Base-by-base conservation (phyloP, 441 rosid species). In the Hura crepitans region DNA sequence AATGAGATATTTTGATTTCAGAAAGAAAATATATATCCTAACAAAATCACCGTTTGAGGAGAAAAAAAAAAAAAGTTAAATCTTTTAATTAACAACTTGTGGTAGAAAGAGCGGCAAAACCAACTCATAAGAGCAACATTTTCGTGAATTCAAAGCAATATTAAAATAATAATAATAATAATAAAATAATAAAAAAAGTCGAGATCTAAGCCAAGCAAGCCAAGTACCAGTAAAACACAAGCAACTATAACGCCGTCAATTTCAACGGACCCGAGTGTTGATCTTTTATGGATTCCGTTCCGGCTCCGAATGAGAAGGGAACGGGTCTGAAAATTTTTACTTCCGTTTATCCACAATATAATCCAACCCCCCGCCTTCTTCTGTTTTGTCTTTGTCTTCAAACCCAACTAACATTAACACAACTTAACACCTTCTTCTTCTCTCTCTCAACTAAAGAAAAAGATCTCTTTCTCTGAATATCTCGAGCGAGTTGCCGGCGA, bases 401-500 rank as follows among this genome's bases (percentile, higher is more conserved):
- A 68, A 72, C 27, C 68, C 57, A 62, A 80, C 81, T 77, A 83
- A 80, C 84, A 55, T 70, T 25, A 60, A 17, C 47, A 64, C 31
- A 67, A 61, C 59, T 68, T 66, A 51, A 66, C 72, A 68, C 13
- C 69, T 10, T 37, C 39, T 54, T 18, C 22, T 47, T 33, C 43
- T 58, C 62, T 62, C 66, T 55, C 33, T 37, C 62, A 1, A 15
- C 6, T 33, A 49, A 30, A 3, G 18, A 50, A n/a, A 30, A 58
- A 31, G n/a, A 15, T 43, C 53, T 49, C 72, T 58, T 33, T 35
- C 71, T 59, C 35, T 58, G 1, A 1, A 55, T 46, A 25, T 57
- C 53, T 20, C n/a, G n/a, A n/a, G 49, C 33, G 76, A 74, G 81
- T 71, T 63, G 73, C 86, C 86, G 89, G 87, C 82, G 84, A 77